These are phyloP conservation scores for Eleusine coracana DNA, from an alignment of 176 grass and related monocot species.

Conservation along the genomic window DNA sequence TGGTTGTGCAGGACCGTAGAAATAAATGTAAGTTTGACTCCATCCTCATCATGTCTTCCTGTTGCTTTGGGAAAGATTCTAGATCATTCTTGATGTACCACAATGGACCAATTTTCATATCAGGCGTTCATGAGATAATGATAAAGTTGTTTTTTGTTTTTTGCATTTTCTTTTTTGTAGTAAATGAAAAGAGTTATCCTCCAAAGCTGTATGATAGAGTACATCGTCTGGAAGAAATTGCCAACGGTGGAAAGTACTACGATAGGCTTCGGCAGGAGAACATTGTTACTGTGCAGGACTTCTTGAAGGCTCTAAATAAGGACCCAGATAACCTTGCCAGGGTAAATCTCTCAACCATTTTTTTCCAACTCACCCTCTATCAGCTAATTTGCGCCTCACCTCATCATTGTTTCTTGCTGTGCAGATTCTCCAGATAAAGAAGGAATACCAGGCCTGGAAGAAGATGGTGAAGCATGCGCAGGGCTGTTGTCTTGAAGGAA, in stretches of 20 bases:
- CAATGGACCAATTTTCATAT: no score
- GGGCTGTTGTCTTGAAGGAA: not conserved
- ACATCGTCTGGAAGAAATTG: not conserved
- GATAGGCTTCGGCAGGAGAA: not conserved
- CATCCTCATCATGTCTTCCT: not conserved
- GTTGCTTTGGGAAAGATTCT: not conserved
- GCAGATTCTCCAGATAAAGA: not conserved
- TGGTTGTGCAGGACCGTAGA: slow-evolving; percentile 1
- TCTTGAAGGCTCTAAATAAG: slow-evolving; percentile 27
- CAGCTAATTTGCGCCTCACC: not conserved
- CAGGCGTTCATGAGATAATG: not conserved
- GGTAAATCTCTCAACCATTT: not conserved
- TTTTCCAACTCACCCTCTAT: no score
- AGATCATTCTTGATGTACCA: no score
- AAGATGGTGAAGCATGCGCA: not conserved
- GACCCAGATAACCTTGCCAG: not conserved
- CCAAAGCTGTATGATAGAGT: not conserved
- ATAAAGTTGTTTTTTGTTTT: not conserved
- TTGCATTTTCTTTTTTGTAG: not conserved
- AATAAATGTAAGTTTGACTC: slow-evolving; percentile 1
- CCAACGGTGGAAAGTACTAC: not conserved
- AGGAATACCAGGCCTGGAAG: not conserved
- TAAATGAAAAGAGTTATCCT: slow-evolving; percentile 6
- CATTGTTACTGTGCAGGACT: not conserved
- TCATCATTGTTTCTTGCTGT: not conserved